Base-by-base conservation (phyloP, 208 protist genomes). In the Trypanosoma cruzi region DNA sequence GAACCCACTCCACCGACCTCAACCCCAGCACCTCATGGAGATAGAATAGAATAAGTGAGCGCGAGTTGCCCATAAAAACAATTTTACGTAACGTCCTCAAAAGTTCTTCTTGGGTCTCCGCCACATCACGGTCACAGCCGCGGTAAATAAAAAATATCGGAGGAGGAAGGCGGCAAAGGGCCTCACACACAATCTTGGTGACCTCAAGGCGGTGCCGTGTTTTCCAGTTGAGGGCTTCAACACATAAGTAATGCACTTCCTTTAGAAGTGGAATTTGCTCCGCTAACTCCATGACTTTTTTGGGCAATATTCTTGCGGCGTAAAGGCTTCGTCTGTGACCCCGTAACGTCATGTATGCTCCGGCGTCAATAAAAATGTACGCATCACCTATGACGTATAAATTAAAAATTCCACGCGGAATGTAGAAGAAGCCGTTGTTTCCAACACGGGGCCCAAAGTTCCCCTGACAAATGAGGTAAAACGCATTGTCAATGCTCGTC, bases 401-500 rank as follows among this genome's bases (percentile, higher is more conserved):
- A 53, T 89, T 74, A 56, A 94, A 89, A 20, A 90, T 64, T n/a
- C 61, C 77, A 64, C 84, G 79, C 13, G 85, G 77, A 24, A 93
- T 58, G 63, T 87, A 94, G 44, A 92, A 89, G 49, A 87, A 84
- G 4, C 88, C 88, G 40, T 61, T 68, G 71, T 82, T 57, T 16
- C 84, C 87, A 18, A 77, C 68, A 48, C 28, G n/a, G 36, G 49
- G 24, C 44, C 90, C 90, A 58, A 96, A 88, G 46, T 87, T 90
- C 18, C 72, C 76, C 71, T 94, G 88, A 34, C 89, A 71, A 65
- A 96, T 88, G n/a, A 93, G 71, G 57, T 86, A 80, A 26, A 82
- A 68, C n/a, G 71, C 83, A 58, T 85, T 88, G 50, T 84, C 62
- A 4, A 86, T 73, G 2, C 75, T 68, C 29, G 62, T 75, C 73